Evolutionary conservation across 2,329 filamentous ascomycete genomes (phyloP).

Genomic region (Aspergillus viridinutans): DNA sequence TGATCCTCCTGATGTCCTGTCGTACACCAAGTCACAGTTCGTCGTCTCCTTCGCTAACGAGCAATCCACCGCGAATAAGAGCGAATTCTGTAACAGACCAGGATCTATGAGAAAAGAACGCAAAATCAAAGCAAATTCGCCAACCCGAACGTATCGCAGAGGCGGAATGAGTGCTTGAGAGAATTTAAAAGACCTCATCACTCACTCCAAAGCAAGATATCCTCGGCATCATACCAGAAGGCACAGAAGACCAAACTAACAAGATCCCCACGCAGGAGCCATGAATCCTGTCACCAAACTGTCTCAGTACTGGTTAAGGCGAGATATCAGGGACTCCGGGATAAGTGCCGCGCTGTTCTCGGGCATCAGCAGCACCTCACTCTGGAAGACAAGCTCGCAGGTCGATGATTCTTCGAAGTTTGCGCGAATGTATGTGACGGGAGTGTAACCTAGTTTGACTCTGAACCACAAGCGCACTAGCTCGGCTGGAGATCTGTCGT

Average conservation of each 20-base stretch:
- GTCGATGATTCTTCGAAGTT: conserved; percentile 9
- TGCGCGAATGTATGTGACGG: conserved; percentile 17
- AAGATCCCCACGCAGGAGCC: too few relatives aligned
- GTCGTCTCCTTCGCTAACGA: not conserved
- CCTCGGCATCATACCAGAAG: not conserved
- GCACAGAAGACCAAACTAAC: not conserved
- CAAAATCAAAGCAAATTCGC: not conserved
- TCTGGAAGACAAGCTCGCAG: conserved; percentile 12
- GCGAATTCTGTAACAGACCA: not conserved
- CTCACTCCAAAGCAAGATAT: not conserved
- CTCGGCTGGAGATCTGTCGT: conserved; percentile 10
- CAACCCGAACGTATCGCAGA: not conserved
- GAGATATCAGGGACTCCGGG: not conserved
- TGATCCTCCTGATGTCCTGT: not conserved
- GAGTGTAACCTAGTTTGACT: conserved; percentile 21
- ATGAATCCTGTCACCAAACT: not conserved
- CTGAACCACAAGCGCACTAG: not conserved
- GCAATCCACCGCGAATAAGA: not conserved
- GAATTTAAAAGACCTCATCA: not conserved
- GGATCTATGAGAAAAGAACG: not conserved
- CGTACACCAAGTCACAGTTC: not conserved
- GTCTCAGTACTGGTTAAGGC: not conserved
- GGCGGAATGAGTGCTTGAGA: not conserved
- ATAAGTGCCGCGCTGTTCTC: not conserved
- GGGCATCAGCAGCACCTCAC: conserved; percentile 17